Evolutionary conservation across 176 grass and related monocot species (phyloP).

Genomic region (Cymbopogon citratus): DNA sequence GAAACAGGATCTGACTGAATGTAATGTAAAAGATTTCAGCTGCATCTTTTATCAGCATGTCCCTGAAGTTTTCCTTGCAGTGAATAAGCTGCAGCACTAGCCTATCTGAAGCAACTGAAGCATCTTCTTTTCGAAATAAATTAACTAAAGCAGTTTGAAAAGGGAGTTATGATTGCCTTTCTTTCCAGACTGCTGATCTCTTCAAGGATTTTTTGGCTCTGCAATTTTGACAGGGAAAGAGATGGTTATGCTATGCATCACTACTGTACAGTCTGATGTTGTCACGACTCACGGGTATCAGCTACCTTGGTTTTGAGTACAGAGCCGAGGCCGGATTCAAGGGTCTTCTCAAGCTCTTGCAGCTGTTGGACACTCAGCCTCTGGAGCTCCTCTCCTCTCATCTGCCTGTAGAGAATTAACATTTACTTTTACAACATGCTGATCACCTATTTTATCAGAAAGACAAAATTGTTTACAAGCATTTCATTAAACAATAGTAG

Average conservation of each 20-base stretch:
- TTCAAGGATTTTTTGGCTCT: slow-evolving; percentile 52
- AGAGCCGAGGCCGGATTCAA: slow-evolving; percentile 40
- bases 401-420: slow-evolving; percentile 38
- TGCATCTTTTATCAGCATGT: not conserved
- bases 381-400: slow-evolving; percentile 78
- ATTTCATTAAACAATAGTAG: too few species aligned
- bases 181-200: slow-evolving; percentile 45
- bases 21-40: not conserved
- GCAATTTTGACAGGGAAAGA: not conserved
- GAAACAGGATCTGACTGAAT: not conserved
- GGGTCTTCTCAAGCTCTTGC: slow-evolving; percentile 56
- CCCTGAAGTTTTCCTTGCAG: not conserved
- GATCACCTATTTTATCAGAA: too few species aligned
- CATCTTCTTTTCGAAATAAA: not conserved
- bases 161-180: slow-evolving; percentile 35
- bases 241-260: not conserved
- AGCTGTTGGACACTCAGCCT: slow-evolving; percentile 59
- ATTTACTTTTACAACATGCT: not conserved
- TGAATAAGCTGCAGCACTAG: not conserved
- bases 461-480: too few species aligned
- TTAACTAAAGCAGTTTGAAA: not conserved
- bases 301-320: slow-evolving; percentile 66
- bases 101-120: not conserved
- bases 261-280: not conserved
- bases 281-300: not conserved